These are phyloP conservation scores for Candida sojae DNA, from an alignment of 1,139 yeast genomes.

Conservation along the genomic window DNA sequence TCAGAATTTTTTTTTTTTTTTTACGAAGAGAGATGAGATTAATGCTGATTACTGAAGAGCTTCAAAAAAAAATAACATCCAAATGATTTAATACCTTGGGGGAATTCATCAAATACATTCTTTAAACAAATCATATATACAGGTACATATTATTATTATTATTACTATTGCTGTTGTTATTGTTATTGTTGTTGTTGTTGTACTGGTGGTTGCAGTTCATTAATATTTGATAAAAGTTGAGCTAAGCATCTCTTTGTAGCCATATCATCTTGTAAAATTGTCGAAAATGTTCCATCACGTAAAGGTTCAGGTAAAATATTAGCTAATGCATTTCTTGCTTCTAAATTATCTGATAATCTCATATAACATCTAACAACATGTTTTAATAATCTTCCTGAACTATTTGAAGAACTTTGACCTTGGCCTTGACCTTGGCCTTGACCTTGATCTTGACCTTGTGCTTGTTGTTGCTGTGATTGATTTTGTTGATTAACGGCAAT, in stretches of 20 bases:
- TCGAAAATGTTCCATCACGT: conserved; percentile 86
- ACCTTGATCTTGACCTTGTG: conserved; percentile 28
- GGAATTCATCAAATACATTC: too few relatives aligned
- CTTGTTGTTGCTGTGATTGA: conserved; percentile 27
- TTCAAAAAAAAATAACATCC: background rate
- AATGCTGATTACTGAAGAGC: background rate
- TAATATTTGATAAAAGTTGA: conserved; percentile 74
- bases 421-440: conserved; percentile 10
- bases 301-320: conserved; percentile 84
- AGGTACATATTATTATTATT: too few relatives aligned
- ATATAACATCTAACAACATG: conserved; percentile 94
- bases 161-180: background rate
- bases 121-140: too few relatives aligned
- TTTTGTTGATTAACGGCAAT: conserved; percentile 22
- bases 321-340: conserved; percentile 86
- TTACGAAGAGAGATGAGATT: conserved; percentile 2
- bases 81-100: too few relatives aligned
- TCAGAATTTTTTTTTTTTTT: background rate
- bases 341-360: conserved; percentile 84
- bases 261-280: conserved; percentile 78
- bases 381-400: conserved; percentile 81
- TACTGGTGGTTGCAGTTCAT: conserved; percentile 24
- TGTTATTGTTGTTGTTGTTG: background rate
- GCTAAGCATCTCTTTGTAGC: conserved; percentile 88
- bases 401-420: conserved; percentile 25